A percentile compares a stretch with the other conserved stretches of the same genome.
These are phyloP conservation scores for Terfezia boudieri DNA, from an alignment of 495 filamentous ascomycete genomes.

Conservation along the genomic window DNA sequence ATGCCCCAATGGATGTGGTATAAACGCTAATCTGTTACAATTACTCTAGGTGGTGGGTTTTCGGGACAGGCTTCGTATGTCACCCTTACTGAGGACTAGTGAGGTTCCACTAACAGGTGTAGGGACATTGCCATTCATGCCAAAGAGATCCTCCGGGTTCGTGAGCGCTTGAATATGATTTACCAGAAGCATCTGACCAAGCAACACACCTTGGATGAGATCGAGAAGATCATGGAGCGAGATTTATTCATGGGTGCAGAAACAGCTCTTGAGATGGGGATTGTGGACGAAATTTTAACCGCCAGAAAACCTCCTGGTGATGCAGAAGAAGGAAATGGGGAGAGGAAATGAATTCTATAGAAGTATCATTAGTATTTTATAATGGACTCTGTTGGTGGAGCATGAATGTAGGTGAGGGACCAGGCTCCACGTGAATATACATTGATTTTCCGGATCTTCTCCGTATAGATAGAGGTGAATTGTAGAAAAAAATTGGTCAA, in stretches of 20 bases:
- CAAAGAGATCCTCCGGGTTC: conserved; percentile 77
- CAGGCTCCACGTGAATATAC: too few species aligned
- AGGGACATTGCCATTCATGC: conserved; percentile 90
- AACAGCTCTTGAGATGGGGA: conserved; percentile 71
- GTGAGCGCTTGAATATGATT: conserved; percentile 71
- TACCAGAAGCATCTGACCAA: conserved; percentile 71
- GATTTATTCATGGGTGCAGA: conserved; percentile 81
- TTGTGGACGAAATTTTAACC: conserved; percentile 69
- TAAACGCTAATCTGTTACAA: conserved; percentile 1
- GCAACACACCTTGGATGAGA: conserved; percentile 34
- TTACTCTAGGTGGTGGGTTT: conserved; percentile 43
- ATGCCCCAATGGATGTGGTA: not conserved
- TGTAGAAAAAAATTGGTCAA: too few species aligned
- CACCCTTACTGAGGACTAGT: not conserved
- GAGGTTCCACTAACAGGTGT: not conserved
- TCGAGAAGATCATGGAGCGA: conserved; percentile 80
- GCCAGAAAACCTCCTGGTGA: conserved; percentile 9
- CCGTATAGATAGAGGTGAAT: too few species aligned
- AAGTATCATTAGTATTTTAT: too few species aligned
- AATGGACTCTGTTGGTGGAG: too few species aligned
- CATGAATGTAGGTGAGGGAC: too few species aligned
- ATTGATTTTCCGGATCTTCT: too few species aligned
- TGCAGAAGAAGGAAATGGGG: conserved; percentile 9
- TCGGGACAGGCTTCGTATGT: conserved; percentile 49
- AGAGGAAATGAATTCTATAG: conserved; percentile 23